Conservation (phyloP, 2,329 filamentous ascomycete genomes). For the Aspergillus jensenii region DNA sequence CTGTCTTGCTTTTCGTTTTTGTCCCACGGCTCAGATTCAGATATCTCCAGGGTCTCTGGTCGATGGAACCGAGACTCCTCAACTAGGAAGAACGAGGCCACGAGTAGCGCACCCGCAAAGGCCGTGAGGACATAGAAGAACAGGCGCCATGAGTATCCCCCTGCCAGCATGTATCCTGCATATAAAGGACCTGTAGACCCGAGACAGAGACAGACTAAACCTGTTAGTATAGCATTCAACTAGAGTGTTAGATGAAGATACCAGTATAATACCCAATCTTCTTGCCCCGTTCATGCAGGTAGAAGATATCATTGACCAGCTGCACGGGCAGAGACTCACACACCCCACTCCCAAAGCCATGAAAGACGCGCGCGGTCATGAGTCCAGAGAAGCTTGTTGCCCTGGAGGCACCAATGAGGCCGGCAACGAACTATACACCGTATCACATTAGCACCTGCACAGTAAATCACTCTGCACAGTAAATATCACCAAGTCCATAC, state of each 20-base stretch:
- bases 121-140: constrained; percentile 63
- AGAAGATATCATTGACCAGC: constrained; percentile 51
- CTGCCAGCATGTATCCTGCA: constrained; percentile 61
- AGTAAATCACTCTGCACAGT: no score
- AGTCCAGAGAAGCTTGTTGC: constrained; percentile 41
- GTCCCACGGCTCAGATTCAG: background rate
- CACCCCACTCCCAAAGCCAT: constrained; percentile 45
- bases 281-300: constrained; percentile 47
- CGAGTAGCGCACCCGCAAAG: constrained; percentile 46
- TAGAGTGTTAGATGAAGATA: constrained; percentile 14
- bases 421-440: constrained; percentile 35
- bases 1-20: background rate
- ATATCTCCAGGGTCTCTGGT: background rate
- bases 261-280: constrained; percentile 61
- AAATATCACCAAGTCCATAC: constrained; percentile 12
- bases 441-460: background rate
- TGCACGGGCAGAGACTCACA: constrained; percentile 50
- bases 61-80: constrained; percentile 60
- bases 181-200: constrained; percentile 58
- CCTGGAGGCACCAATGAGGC: constrained; percentile 44
- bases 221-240: background rate
- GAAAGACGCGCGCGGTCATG: constrained; percentile 45
- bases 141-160: constrained; percentile 58
- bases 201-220: constrained; percentile 54
- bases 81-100: constrained; percentile 58